Evolutionary conservation across 2,329 filamentous ascomycete genomes (phyloP).

Genomic region (Emmonsiellopsis sp.): DNA sequence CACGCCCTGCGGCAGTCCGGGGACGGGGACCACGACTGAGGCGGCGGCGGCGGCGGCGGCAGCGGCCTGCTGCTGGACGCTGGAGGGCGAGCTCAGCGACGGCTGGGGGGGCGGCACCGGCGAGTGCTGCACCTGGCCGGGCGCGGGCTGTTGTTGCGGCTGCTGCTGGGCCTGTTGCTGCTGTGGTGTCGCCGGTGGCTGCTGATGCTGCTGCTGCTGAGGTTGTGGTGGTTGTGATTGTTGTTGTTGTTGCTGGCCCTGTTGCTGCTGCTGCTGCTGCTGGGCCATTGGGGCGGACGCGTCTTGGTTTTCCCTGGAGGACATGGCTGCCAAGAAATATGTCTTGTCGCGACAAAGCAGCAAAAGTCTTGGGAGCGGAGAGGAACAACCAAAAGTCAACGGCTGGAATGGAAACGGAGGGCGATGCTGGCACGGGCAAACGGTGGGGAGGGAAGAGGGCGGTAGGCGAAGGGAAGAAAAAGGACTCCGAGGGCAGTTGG

Average conservation of each 20-base stretch:
- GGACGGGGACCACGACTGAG: constrained; percentile 27
- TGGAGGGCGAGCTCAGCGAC: constrained; percentile 21
- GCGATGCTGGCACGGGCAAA: neutral
- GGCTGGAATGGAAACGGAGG: constrained; percentile 7
- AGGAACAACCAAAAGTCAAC: constrained; percentile 6
- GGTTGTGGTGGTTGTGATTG: constrained; percentile 16
- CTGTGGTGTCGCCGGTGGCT: constrained; percentile 9
- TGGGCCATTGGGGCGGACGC: constrained; percentile 14
- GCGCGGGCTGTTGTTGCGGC: constrained; percentile 8
- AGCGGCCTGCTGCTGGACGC: constrained; percentile 22
- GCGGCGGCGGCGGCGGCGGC: constrained; percentile 29
- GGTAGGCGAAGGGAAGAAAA: neutral
- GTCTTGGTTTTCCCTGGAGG: constrained; percentile 32
- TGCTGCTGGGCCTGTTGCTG: constrained; percentile 8
- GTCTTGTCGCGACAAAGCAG: constrained; percentile 17
- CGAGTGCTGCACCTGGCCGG: constrained; percentile 14
- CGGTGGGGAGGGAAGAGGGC: constrained; percentile 1
- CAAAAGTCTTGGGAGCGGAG: constrained; percentile 15
- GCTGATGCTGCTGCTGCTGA: constrained; percentile 11
- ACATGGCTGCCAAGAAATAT: constrained; percentile 33
- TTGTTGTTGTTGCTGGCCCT: constrained; percentile 10
- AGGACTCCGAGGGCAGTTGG: constrained; percentile 11
- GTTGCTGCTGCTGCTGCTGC: constrained; percentile 8
- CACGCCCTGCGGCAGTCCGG: constrained; percentile 9
- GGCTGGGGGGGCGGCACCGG: constrained; percentile 13